Base-by-base conservation (phyloP, 2,329 filamentous ascomycete species). In the Calonectria henricotiae region DNA sequence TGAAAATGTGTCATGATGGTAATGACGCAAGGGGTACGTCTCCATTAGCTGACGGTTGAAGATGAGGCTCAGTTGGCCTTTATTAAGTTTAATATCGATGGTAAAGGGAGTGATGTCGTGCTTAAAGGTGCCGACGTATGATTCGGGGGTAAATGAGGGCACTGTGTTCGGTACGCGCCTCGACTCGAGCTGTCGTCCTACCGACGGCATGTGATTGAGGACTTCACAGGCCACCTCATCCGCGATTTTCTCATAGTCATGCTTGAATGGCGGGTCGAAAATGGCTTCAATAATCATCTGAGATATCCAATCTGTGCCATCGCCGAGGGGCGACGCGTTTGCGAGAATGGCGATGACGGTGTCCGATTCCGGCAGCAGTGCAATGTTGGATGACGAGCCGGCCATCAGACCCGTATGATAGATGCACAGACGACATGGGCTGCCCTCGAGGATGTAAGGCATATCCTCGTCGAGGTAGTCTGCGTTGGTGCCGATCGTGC, bases 331-430 rank as follows among this genome's bases (percentile, higher is more conserved):
- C 7, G 44, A 63, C 30, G 61, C 61, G 61, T 63, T 63, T 17
- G 43, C 61, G 7, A 63, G 30, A 17, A 63, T 30, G 20, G 61
- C 43, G n/a, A 63, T 43, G 17, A 63, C 43, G 2, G 61, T 63
- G 39, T 63, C 61, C 15, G 61, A 37, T 25, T 49, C 61, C 20
- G 61, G 61, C 1, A 63, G 20, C 30, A 63, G 27, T 4, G 61
- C 61, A 27, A 63, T 49, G 43, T 63, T 63, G 8, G 61, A 49
- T 25, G 61, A 49, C n/a, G 43, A 63, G n/a, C 61, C 43, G 8
- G 47, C 61, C 61, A 47, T 49, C 27, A 63, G 41, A n/a, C 61
- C 61, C 61, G 23, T 23, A 30, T 49, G 61, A 23, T 63, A 63
- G 43, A 37, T 39, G 12, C 61, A 63, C 20, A 37, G 12, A 5